Percentiles rank a stretch among this genome's conserved stretches.
Conservation (phyloP, 176 grass and related monocot species). For the Cenchrus fungigraminus region DNA sequence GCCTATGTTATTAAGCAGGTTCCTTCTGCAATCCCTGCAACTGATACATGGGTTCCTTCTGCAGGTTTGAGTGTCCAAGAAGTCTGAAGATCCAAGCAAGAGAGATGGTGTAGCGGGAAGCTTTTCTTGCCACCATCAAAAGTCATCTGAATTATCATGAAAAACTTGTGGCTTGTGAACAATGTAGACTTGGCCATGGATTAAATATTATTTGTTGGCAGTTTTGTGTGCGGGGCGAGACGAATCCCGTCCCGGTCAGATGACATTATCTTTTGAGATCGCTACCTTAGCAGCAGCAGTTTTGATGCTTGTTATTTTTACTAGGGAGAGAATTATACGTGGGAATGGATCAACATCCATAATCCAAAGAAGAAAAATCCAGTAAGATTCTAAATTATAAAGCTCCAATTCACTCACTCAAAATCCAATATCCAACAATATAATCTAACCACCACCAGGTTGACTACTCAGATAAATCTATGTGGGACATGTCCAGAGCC, state of each 20-base stretch:
- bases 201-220: neutral
- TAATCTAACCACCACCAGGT: too few relatives aligned
- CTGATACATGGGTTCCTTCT: neutral
- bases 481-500: too few relatives aligned
- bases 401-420: too few relatives aligned
- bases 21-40: neutral
- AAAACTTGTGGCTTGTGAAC: neutral
- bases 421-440: too few relatives aligned
- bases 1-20: too few relatives aligned
- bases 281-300: neutral
- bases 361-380: too few relatives aligned
- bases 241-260: neutral
- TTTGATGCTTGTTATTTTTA: neutral
- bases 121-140: neutral
- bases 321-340: neutral
- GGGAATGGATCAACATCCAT: neutral
- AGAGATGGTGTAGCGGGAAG: neutral
- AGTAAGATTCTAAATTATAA: too few relatives aligned
- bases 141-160: neutral
- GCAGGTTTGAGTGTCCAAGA: slow-evolving; percentile 71
- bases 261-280: neutral
- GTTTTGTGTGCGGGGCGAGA: neutral
- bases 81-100: slow-evolving; percentile 31
- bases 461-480: too few relatives aligned
- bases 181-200: slow-evolving; percentile 1